Evolutionary conservation across 768 basidiomycete genomes (phyloP).

Genomic region (Termitomyces sp.): DNA sequence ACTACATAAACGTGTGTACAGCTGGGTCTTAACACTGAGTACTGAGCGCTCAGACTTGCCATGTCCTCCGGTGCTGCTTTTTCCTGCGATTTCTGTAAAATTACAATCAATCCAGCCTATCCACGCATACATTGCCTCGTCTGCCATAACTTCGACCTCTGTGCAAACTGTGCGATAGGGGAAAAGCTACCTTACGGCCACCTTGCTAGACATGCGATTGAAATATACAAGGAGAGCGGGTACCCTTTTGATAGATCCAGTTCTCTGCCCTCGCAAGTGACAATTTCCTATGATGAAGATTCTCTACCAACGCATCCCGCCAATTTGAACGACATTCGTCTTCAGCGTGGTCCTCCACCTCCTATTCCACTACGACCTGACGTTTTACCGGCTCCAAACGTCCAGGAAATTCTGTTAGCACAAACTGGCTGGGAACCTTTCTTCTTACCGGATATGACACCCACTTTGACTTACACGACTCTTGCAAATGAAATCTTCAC

Average conservation of each 20-base stretch:
- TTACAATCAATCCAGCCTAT: background rate
- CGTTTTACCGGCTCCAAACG: background rate
- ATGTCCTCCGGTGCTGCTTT: background rate
- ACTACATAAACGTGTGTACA: too few species aligned
- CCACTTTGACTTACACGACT: conserved; percentile 8
- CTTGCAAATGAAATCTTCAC: conserved; percentile 12
- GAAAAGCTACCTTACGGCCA: conserved; percentile 7
- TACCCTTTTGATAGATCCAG: background rate
- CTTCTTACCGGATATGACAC: conserved; percentile 7
- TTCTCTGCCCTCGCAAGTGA: conserved; percentile 2
- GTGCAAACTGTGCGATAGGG: conserved; percentile 8
- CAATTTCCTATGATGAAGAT: background rate
- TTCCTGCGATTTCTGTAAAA: conserved; percentile 5
- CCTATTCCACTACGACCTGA: background rate
- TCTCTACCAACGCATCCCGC: background rate
- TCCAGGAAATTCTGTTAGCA: background rate
- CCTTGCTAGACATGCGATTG: background rate
- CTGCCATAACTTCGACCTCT: conserved; percentile 11
- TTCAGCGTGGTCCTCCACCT: background rate
- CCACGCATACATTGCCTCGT: conserved; percentile 7
- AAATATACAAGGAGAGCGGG: conserved; percentile 10
- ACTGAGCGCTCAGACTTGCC: background rate
- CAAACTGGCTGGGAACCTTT: conserved; percentile 10
- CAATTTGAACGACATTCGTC: background rate
- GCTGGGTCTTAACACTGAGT: too few species aligned